Percentiles rank a stretch among this genome's conserved stretches.
Evolutionary conservation across 1,284 basidiomycete genomes (phyloP).

Genomic region (Boletus hoseneyae): DNA sequence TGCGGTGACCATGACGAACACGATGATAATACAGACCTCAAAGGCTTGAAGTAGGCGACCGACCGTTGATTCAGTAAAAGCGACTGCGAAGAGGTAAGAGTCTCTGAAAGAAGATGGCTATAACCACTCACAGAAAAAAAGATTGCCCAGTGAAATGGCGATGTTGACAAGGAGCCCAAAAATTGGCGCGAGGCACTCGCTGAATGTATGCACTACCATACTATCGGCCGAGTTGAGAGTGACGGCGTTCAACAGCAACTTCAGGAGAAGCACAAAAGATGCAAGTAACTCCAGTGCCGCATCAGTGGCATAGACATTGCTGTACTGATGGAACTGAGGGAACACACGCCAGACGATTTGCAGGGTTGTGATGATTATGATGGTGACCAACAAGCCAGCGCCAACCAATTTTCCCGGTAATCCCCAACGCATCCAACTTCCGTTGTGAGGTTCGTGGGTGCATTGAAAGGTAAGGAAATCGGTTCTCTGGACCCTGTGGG

Average conservation of each 20-base stretch:
- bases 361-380: slow-evolving; percentile 47
- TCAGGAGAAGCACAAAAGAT: slow-evolving; percentile 58
- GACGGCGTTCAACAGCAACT: slow-evolving; percentile 56
- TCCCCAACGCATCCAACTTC: slow-evolving; percentile 64
- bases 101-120: not conserved
- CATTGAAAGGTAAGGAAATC: slow-evolving; percentile 20
- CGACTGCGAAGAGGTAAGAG: slow-evolving; percentile 40
- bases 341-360: slow-evolving; percentile 64
- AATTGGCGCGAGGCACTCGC: slow-evolving; percentile 51
- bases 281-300: slow-evolving; percentile 54
- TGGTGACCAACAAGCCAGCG: slow-evolving; percentile 44
- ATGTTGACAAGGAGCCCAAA: slow-evolving; percentile 50
- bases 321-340: slow-evolving; percentile 40
- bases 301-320: slow-evolving; percentile 55
- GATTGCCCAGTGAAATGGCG: slow-evolving; percentile 53
- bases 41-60: slow-evolving; percentile 70
- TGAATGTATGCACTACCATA: slow-evolving; percentile 35
- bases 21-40: slow-evolving; percentile 60
- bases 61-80: slow-evolving; percentile 63
- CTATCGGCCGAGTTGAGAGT: slow-evolving; percentile 35
- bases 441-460: slow-evolving; percentile 43
- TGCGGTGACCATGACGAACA: slow-evolving; percentile 51
- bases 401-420: slow-evolving; percentile 49
- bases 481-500: slow-evolving; percentile 14
- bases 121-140: slow-evolving; percentile 53